Base-by-base conservation (phyloP, 2,329 filamentous ascomycete genomes). In the Fusarium bulbicola region DNA sequence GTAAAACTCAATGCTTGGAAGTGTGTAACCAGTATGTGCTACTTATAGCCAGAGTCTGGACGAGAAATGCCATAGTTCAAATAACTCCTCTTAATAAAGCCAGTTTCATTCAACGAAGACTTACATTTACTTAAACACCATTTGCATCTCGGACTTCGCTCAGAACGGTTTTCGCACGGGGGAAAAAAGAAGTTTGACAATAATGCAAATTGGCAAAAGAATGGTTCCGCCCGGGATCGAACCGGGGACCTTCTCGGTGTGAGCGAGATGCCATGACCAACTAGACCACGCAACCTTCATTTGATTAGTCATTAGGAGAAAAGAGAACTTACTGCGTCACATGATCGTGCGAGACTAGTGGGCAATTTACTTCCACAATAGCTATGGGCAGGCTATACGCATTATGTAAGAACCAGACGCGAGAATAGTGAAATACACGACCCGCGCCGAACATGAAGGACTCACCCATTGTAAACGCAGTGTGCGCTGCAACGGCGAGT, bases 241-340 rank as follows among this genome's bases (percentile, higher is more conserved):
- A 68, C 66, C 64, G 66, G 66, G 58, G 66, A 68, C 66, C 66
- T 68, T 68, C 64, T 68, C 64, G 64, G 58, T 68, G 66, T 68
- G 66, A 68, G 64, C 65, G 65, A 69, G 66, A 68, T 68, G 64
- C 66, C 65, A 69, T 69, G 69, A 69, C 65, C 65, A 64, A 47
- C 66, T 69, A 69, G 66, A 69, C 66, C 65, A 69, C 66, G 66
- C 39, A 69, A 69, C 66, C 65, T 12, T 18, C 0, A 0, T 18
- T 15, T 26, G 28, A 34, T 56, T 50, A n/a, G 18, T 50, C 16
- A 58, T 37, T 37, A 0, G 6, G 6, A 15, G 5, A 2, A n/a
- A 1, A 2, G 2, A 11, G 1, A 3, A 3, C 40, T 2, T 46
- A 57, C 30, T 14, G 13, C 7, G 6, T 0, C 3, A 46, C 5